A percentile compares a stretch with the other conserved stretches of the same genome.
These are phyloP conservation scores for Colletotrichum limetticola DNA, from an alignment of 2,329 filamentous ascomycete species.

Conservation along the genomic window DNA sequence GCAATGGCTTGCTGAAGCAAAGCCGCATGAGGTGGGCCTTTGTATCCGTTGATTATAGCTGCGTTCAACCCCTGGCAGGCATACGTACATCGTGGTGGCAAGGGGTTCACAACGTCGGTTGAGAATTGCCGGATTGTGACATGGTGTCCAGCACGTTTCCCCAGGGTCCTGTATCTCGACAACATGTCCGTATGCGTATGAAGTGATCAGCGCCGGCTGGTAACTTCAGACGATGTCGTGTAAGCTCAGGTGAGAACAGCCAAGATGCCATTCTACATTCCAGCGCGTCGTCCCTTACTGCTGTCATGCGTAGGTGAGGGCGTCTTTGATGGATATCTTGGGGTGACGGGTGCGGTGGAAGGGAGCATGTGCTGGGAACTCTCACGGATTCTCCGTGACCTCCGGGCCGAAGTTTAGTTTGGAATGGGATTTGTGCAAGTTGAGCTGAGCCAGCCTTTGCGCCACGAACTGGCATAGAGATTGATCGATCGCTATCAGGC, in stretches of 20 bases:
- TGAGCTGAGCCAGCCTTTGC: background rate
- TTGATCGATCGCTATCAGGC: background rate
- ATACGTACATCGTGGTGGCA: background rate
- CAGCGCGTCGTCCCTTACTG: constrained; percentile 31
- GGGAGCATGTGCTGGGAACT: background rate
- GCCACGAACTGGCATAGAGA: constrained; percentile 8
- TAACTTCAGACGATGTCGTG: constrained; percentile 16
- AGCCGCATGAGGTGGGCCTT: background rate
- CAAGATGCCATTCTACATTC: constrained; percentile 5
- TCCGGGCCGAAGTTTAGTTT: background rate
- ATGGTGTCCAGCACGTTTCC: background rate
- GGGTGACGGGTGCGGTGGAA: constrained; percentile 11
- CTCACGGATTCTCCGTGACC: background rate
- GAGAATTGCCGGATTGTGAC: background rate
- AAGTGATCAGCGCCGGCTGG: background rate
- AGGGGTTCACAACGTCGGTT: background rate
- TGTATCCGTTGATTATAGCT: background rate
- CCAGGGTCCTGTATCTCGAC: background rate
- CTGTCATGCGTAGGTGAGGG: background rate
- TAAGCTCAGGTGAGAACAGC: background rate
- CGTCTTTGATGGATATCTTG: constrained; percentile 5
- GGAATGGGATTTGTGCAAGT: constrained; percentile 7
- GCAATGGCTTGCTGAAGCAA: constrained; percentile 3
- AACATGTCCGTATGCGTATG: background rate
- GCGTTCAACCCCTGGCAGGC: background rate